phyloP scores from a whole-genome alignment of 441 rosid species.

The Populus hybrid region DNA sequence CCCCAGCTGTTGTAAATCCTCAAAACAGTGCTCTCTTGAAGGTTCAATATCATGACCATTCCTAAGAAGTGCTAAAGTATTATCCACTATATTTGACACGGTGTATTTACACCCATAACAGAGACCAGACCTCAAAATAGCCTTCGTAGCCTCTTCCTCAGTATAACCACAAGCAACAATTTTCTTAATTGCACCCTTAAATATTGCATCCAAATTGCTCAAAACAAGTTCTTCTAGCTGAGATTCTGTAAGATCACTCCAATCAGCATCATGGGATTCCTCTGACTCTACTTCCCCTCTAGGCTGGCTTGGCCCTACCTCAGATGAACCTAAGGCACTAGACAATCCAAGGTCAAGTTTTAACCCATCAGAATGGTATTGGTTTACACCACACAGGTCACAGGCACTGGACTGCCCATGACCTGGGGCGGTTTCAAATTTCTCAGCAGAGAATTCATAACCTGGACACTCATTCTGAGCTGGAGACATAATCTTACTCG shows the following conservation, averaged over 20 bases:
- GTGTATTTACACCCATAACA: slow-evolving; percentile 79
- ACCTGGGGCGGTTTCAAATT: slow-evolving; percentile 39
- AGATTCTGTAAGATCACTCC: slow-evolving; percentile 78
- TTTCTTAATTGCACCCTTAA: slow-evolving; percentile 74
- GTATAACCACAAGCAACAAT: slow-evolving; percentile 61
- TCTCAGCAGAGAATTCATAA: slow-evolving; percentile 74
- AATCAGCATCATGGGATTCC: slow-evolving; percentile 65
- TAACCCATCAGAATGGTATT: slow-evolving; percentile 47
- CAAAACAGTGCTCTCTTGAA: slow-evolving; percentile 60
- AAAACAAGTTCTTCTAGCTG: slow-evolving; percentile 75
- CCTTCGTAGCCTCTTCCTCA: slow-evolving; percentile 75
- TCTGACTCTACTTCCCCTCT: slow-evolving; percentile 44
- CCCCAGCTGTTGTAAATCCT: slow-evolving; percentile 84
- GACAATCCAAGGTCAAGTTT: slow-evolving; percentile 63
- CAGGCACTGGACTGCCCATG: slow-evolving; percentile 44
- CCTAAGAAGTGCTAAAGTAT: slow-evolving; percentile 58
- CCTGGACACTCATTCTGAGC: slow-evolving; percentile 52
- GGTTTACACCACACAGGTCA: slow-evolving; percentile 45
- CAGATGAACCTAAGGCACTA: slow-evolving; percentile 30
- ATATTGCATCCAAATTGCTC: slow-evolving; percentile 60
- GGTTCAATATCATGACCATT: slow-evolving; percentile 55
- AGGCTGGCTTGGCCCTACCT: slow-evolving; percentile 40
- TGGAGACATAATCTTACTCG: slow-evolving; percentile 34
- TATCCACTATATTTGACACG: slow-evolving; percentile 76
- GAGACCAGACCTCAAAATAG: slow-evolving; percentile 76